These are phyloP conservation scores for Chlorella sp. DNA, from an alignment of 139 green algal species.

Conservation along the genomic window DNA sequence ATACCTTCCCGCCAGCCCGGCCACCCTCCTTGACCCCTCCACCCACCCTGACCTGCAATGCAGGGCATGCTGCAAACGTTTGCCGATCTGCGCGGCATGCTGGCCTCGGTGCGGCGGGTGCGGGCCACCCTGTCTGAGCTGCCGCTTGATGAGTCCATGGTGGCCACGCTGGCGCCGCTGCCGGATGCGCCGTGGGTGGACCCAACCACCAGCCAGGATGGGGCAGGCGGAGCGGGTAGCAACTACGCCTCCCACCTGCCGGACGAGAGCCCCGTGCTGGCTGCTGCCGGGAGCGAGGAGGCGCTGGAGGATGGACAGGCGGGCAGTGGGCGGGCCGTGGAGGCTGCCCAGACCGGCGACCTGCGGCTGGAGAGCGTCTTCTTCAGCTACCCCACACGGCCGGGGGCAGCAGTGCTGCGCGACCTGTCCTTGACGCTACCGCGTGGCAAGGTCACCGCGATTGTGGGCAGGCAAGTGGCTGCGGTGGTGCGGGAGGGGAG, in stretches of 20 bases:
- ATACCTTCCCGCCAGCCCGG: background rate
- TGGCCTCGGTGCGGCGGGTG: constrained; percentile 67
- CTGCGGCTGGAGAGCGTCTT: constrained; percentile 73
- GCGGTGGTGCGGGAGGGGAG: too few relatives aligned
- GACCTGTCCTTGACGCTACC: constrained; percentile 75
- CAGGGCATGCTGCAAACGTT: constrained; percentile 83
- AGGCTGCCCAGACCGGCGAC: constrained; percentile 55
- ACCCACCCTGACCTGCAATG: background rate
- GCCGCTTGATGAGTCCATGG: constrained; percentile 82
- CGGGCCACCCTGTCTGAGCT: constrained; percentile 58
- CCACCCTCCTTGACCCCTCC: background rate
- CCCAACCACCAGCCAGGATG: background rate
- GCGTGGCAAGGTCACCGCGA: constrained; percentile 78
- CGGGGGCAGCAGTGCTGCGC: constrained; percentile 64
- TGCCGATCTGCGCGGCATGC: constrained; percentile 70
- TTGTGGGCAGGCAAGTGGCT: constrained; percentile 73
- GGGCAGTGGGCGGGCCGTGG: constrained; percentile 18
- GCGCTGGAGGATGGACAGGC: background rate
- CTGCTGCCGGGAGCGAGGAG: too few relatives aligned
- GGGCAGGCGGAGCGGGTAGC: background rate
- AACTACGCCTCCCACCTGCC: background rate
- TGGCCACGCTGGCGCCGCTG: constrained; percentile 74
- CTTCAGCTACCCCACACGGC: constrained; percentile 84
- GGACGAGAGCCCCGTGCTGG: background rate
- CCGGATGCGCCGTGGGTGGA: constrained; percentile 6